Conservation (phyloP, 768 basidiomycete genomes). For the Rhizopogon roseolus region DNA sequence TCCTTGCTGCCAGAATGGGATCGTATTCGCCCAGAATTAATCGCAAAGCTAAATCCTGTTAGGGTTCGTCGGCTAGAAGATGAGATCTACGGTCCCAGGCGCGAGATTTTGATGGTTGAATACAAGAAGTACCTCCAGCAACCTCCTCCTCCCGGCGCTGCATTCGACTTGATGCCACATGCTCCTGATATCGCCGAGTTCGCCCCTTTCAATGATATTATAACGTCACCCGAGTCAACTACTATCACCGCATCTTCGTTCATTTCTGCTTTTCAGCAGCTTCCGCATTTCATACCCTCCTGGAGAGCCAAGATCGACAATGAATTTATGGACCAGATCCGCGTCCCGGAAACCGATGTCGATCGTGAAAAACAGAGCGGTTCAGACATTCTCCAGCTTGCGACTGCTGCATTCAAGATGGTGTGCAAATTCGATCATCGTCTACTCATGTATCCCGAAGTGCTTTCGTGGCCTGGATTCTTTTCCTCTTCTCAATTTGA, state of each 20-base stretch:
- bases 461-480: not conserved
- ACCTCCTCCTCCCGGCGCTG: not conserved
- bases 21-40: not conserved
- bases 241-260: not conserved
- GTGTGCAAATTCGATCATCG: not conserved
- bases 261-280: slow-evolving; percentile 1
- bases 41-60: not conserved
- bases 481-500: not conserved
- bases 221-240: not conserved
- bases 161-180: slow-evolving; percentile 1
- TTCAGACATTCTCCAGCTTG: not conserved
- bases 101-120: not conserved
- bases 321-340: not conserved
- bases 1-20: not conserved
- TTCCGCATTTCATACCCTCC: not conserved
- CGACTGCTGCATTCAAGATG: not conserved
- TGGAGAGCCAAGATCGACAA: not conserved
- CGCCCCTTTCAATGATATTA: not conserved
- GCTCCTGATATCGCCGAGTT: not conserved
- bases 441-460: not conserved
- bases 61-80: not conserved
- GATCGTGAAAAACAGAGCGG: not conserved
- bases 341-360: not conserved
- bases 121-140: not conserved
- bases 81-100: not conserved